Evolutionary conservation across 2,329 filamentous ascomycete species (phyloP), one percentile per base, ranked within the genome.

Genomic region (Calonectria henricotiae): DNA sequence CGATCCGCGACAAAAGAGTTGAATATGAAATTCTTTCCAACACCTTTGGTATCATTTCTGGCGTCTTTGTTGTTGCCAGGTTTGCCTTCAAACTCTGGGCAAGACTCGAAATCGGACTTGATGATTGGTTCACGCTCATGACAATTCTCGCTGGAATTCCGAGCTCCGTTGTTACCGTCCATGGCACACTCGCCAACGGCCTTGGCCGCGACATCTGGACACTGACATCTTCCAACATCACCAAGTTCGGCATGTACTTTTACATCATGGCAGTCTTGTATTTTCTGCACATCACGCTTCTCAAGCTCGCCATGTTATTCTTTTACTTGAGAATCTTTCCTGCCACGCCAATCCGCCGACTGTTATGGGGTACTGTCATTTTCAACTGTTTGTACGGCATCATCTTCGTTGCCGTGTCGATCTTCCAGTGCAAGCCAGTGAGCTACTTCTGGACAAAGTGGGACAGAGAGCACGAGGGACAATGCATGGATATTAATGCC

Each of bases 281-380:
- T 76, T 87, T 89, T 73, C 65, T 79, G 4, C 79, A 85, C 11
- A 76, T 88, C 12, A 79, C 84, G 1, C 79, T 87, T 30, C 81
- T 87, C n/a, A 89, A 89, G 72, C 77, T 88, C 4, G 84, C 87
- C 1, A 80, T 90, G 25, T 79, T 90, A 2, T 82, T 87, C 74
- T 89, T 90, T 77, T 89, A 89, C 73, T 79, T 88, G 6, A 84
- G 86, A 62, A 86, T 90, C 68, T 90, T 90, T 70, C 86, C 86
- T 0, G 75, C 78, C 0, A 69, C 60, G 0, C 68, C 61, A 4
- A 82, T 88, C 11, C 82, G 82, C 12, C 79, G 79, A 7, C 58
- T 86, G 9, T 79, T 88, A 3, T 84, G 82, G 79, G 81, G 68
- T 17, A 86, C 86, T 0, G 74, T 87, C 47, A 74, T 74, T 2